Conservation (phyloP, 352 stramenopile genomes). For the Albugo laibachii region DNA sequence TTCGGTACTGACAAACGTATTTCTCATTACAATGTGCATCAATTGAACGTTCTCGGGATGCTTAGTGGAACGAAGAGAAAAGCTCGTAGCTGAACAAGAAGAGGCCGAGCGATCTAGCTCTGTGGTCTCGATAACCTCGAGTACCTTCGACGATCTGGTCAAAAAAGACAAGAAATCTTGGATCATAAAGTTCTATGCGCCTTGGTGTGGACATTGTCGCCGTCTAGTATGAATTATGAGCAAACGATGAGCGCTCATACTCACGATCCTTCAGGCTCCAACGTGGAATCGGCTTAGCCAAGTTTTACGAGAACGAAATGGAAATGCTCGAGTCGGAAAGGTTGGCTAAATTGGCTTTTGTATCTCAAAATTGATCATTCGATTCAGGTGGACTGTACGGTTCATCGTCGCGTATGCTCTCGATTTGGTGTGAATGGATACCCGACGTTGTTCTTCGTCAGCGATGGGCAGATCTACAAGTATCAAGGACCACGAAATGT, state of each 20-base stretch:
- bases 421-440: constrained; percentile 67
- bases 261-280: constrained; percentile 10
- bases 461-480: constrained; percentile 49
- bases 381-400: constrained; percentile 30
- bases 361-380: neutral
- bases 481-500: constrained; percentile 53
- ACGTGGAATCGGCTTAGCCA: constrained; percentile 66
- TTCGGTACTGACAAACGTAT: constrained; percentile 16
- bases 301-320: constrained; percentile 35
- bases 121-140: constrained; percentile 29
- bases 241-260: neutral
- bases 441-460: constrained; percentile 57
- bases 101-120: constrained; percentile 29
- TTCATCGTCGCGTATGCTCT: constrained; percentile 62
- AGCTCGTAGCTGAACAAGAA: constrained; percentile 20
- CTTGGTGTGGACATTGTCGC: constrained; percentile 67
- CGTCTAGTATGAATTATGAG: constrained; percentile 24
- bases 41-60: neutral
- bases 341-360: constrained; percentile 3
- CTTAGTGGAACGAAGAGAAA: neutral
- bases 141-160: constrained; percentile 36
- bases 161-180: constrained; percentile 35
- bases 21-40: neutral
- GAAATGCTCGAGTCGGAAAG: constrained; percentile 35
- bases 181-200: constrained; percentile 71